Evolutionary conservation across 306 rosid species (phyloP), one percentile per base, ranked within the genome.

Genomic region (Dryas alaskensis): DNA sequence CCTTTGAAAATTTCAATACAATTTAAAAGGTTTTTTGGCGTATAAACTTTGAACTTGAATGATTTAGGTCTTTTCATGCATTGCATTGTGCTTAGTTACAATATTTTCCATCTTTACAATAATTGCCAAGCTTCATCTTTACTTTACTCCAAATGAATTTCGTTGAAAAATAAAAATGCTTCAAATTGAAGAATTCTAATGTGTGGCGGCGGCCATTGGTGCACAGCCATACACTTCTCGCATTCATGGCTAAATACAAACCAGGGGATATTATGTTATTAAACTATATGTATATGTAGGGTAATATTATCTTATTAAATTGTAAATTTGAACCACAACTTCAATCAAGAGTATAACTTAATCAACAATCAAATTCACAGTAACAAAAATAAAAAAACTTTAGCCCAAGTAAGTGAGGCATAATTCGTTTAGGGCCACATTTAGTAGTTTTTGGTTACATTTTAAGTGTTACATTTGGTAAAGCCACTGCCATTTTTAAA

Each of bases 41-140:
- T 25, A 64, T 52, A 40, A 14, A 58, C 27, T 6, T 17, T n/a
- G 0, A 10, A 4, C 45, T 49, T n/a, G 62, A 54, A 27, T 68
- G 73, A 50, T 62, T 59, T 75, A 76, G 81, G 78, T 72, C 71
- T 81, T 76, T 81, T 66, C 70, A 81, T 81, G 67, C 80, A 71
- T 65, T 76, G 78, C 55, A 50, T 65, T 17, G 54, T 44, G 66
- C 37, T 60, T 61, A 17, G 17, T 5, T 62, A 73, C 19, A 44
- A 5, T 16, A 49, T 68, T 17, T 74, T 48, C 45, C 27, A 70
- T 16, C 51, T 44, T 79, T 27, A 43, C 51, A 73, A 60, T 14
- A 39, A 17, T 53, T 65, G 39, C 3, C 6, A 67, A 67, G 47
- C 72, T 79, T 79, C 43, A 69, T 31, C 10, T 31, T 60, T 45